Conservation (phyloP, 495 filamentous ascomycete species). For the Tetracladium marchalianum region DNA sequence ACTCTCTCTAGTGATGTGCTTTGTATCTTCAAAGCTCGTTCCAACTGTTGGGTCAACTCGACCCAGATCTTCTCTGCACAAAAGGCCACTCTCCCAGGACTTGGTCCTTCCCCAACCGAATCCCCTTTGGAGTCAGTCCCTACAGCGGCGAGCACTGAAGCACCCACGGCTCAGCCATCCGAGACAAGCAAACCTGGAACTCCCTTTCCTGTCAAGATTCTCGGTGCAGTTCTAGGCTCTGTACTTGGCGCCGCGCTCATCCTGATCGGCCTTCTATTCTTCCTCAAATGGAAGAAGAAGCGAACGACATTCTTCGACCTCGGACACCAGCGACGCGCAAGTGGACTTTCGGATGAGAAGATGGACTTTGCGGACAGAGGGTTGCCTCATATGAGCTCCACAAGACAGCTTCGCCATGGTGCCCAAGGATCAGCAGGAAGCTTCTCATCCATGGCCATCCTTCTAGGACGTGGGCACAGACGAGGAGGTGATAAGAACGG, state of each 20-base stretch:
- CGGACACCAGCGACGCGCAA: slow-evolving; percentile 36
- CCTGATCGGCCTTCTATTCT: slow-evolving; percentile 56
- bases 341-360: slow-evolving; percentile 40
- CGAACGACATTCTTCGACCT: slow-evolving; percentile 33
- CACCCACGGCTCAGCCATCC: slow-evolving; percentile 25
- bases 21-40: slow-evolving; percentile 69
- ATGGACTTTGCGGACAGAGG: slow-evolving; percentile 43
- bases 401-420: slow-evolving; percentile 34
- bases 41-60: slow-evolving; percentile 76
- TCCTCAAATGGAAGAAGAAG: slow-evolving; percentile 49
- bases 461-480: slow-evolving; percentile 40
- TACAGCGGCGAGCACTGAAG: slow-evolving; percentile 20
- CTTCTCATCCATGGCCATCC: slow-evolving; percentile 45
- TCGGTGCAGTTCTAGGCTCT: slow-evolving; percentile 72
- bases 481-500: slow-evolving; percentile 30
- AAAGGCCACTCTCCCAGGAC: slow-evolving; percentile 27
- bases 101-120: slow-evolving; percentile 25
- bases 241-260: slow-evolving; percentile 63
- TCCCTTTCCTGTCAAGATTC: slow-evolving; percentile 35
- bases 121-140: slow-evolving; percentile 24
- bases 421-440: slow-evolving; percentile 35
- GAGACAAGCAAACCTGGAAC: slow-evolving; percentile 18
- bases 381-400: slow-evolving; percentile 26
- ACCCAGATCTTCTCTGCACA: slow-evolving; percentile 45
- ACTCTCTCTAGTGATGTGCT: slow-evolving; percentile 36